Conservation (phyloP, 169 alveolate genomes). For the Blepharisma undulans region DNA sequence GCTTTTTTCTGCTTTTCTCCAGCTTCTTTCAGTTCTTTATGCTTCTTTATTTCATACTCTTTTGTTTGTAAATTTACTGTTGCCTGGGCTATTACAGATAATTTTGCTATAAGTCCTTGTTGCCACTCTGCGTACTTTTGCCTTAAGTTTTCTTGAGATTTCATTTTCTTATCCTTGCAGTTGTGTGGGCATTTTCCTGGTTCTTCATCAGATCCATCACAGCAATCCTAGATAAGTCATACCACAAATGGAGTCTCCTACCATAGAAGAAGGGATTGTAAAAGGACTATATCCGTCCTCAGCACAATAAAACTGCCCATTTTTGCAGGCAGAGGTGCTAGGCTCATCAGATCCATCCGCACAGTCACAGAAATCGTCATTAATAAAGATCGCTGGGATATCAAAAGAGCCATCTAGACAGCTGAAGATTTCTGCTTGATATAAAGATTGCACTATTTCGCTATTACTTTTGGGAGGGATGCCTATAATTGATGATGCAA, state of each 20-base stretch:
- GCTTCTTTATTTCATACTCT: background rate
- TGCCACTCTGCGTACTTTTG: background rate
- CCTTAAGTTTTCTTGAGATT: background rate
- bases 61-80: background rate
- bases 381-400: conserved; percentile 11
- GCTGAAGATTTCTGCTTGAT: background rate
- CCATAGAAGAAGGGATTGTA: background rate
- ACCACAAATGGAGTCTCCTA: conserved; percentile 27
- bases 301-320: conserved; percentile 2
- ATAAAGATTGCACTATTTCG: background rate
- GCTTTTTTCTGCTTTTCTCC: background rate
- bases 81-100: background rate
- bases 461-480: background rate
- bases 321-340: conserved; percentile 23
- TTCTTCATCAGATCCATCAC: conserved; percentile 39
- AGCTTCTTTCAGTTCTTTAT: background rate
- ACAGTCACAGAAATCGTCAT: conserved; percentile 40
- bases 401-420: background rate
- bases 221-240: conserved; percentile 21
- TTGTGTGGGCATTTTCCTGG: background rate
- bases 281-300: background rate
- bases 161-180: background rate
- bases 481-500: background rate
- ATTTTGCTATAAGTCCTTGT: conserved; percentile 2
- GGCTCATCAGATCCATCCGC: conserved; percentile 41